Evolutionary conservation across 345 rosid genomes (phyloP).

Genomic region (Eucalyptus curtisii): DNA sequence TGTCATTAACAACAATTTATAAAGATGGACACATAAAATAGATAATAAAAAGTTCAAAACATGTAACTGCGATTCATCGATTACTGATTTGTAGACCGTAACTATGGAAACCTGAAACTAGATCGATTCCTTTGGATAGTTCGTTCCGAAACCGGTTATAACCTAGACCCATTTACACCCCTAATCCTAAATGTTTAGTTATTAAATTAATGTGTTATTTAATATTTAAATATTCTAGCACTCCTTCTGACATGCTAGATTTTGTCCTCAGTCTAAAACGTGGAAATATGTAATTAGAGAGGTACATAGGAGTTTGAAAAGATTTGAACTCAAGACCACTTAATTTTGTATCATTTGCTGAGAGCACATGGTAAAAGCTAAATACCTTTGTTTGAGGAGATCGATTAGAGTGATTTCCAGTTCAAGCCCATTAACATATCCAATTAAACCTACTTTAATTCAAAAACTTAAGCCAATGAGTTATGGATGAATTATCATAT

Average conservation of each 20-base stretch:
- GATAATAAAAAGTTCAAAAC: not conserved
- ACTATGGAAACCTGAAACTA: not conserved
- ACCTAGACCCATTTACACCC: not conserved
- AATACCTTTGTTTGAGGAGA: not conserved
- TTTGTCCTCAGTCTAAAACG: not conserved
- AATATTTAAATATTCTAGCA: not conserved
- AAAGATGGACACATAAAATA: not conserved
- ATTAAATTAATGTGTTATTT: not conserved
- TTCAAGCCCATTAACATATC: not conserved
- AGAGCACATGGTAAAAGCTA: not conserved
- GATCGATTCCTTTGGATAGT: not conserved
- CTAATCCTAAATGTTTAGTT: not conserved
- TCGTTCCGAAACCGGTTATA: no score
- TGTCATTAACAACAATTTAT: not conserved
- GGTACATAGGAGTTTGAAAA: not conserved
- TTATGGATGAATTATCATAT: not conserved
- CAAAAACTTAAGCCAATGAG: not conserved
- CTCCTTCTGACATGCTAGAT: not conserved
- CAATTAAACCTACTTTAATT: not conserved
- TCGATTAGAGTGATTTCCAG: not conserved
- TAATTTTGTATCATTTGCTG: not conserved
- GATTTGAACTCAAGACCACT: accelerated
- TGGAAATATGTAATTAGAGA: not conserved
- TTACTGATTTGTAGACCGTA: no score
- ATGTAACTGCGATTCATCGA: not conserved